These are phyloP conservation scores for Clarireedia paspali DNA, from an alignment of 2,329 filamentous ascomycete species.

Conservation along the genomic window DNA sequence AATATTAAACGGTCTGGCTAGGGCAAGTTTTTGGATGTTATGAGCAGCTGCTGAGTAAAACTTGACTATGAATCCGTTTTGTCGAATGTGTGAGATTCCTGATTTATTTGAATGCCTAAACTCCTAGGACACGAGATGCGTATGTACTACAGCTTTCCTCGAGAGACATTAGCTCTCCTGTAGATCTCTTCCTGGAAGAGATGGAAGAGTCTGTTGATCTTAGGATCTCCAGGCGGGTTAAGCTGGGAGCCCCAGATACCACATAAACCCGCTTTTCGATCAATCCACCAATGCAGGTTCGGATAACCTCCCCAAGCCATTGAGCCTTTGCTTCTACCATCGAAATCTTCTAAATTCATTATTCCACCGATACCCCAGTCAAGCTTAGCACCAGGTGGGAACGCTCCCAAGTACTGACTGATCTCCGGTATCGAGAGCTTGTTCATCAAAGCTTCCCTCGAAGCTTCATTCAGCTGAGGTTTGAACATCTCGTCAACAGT, in stretches of 20 bases:
- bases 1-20: too few relatives aligned
- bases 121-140: too few relatives aligned
- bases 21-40: too few relatives aligned
- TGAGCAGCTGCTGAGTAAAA: too few relatives aligned
- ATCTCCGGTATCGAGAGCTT: constrained; percentile 9
- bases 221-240: constrained; percentile 34
- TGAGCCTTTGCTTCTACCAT: constrained; percentile 32
- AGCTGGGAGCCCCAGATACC: constrained; percentile 37
- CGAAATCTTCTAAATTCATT: constrained; percentile 33
- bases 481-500: constrained; percentile 40
- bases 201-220: constrained; percentile 29
- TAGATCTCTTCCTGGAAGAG: constrained; percentile 36
- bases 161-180: constrained; percentile 2
- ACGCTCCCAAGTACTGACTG: constrained; percentile 19
- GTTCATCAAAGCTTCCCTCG: constrained; percentile 21
- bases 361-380: constrained; percentile 37
- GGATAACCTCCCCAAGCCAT: constrained; percentile 39
- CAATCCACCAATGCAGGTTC: constrained; percentile 40
- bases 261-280: constrained; percentile 33
- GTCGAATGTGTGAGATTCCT: too few relatives aligned
- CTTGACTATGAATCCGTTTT: too few relatives aligned
- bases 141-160: background rate
- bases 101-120: too few relatives aligned
- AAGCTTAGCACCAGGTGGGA: constrained; percentile 30
- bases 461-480: constrained; percentile 34